Percentiles rank a stretch among this genome's conserved stretches.
These are phyloP conservation scores for Bimuria novae-zelandiae DNA, from an alignment of 2,329 filamentous ascomycete genomes.

Conservation along the genomic window DNA sequence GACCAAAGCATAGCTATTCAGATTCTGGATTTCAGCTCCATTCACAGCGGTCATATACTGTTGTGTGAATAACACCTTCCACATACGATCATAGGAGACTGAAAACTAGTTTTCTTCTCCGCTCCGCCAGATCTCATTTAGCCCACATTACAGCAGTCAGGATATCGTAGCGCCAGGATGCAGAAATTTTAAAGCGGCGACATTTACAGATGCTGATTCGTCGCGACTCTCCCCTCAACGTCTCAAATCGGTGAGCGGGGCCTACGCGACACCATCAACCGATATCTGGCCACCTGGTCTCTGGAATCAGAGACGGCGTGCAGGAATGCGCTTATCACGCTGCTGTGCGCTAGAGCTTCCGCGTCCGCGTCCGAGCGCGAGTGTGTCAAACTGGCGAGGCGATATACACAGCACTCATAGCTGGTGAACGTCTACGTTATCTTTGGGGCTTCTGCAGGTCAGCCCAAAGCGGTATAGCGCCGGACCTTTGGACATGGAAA, in stretches of 20 bases:
- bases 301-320: not conserved
- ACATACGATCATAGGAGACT: not conserved
- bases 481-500: not conserved
- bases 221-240: no score
- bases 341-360: not conserved
- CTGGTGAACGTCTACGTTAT: not conserved
- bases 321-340: not conserved
- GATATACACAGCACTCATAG: constrained; percentile 1
- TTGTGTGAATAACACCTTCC: no score
- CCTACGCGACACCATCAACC: not conserved
- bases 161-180: no score
- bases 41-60: no score
- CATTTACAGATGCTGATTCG: no score
- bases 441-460: constrained; percentile 2
- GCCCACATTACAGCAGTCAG: no score
- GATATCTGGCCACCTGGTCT: not conserved
- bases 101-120: not conserved
- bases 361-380: not conserved
- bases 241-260: not conserved
- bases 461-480: constrained; percentile 3
- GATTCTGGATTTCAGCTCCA: no score
- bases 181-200: no score
- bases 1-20: no score
- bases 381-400: not conserved
- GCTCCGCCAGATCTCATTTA: not conserved